Evolutionary conservation across 2,329 filamentous ascomycete species (phyloP).

Genomic region (Botrytis fragariae): DNA sequence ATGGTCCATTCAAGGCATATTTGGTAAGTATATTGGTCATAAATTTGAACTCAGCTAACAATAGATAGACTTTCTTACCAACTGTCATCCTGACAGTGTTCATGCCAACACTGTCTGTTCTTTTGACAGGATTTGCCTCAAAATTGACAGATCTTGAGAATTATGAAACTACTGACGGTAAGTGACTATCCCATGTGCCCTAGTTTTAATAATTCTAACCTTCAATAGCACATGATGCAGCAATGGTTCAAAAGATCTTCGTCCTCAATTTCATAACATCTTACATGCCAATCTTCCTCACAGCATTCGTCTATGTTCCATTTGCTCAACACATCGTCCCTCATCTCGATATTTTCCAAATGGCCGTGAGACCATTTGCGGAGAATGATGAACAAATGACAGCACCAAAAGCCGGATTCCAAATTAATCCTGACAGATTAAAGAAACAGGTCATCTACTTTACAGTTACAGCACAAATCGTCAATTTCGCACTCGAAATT

Average conservation of each 20-base stretch:
- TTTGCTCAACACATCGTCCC: conserved; percentile 83
- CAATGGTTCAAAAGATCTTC: conserved; percentile 89
- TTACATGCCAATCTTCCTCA: conserved; percentile 87
- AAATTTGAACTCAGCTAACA: conserved; percentile 20
- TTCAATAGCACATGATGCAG: conserved; percentile 66
- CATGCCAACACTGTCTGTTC: conserved; percentile 72
- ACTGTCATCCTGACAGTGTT: conserved; percentile 81
- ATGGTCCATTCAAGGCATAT: conserved; percentile 81
- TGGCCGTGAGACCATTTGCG: conserved; percentile 71
- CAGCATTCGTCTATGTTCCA: conserved; percentile 90
- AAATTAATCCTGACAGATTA: conserved; percentile 78
- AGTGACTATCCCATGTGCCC: conserved; percentile 14
- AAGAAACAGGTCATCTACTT: conserved; percentile 94
- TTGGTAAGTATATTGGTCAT: conserved; percentile 54
- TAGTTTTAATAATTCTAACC: conserved; percentile 27
- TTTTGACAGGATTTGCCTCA: conserved; percentile 75
- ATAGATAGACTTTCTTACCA: conserved; percentile 73
- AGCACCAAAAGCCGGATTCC: conserved; percentile 60
- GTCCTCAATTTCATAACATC: conserved; percentile 96
- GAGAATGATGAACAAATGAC: conserved; percentile 70
- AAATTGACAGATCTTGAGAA: conserved; percentile 82
- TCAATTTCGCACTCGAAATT: conserved; percentile 82
- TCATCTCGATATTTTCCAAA: conserved; percentile 77
- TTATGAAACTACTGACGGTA: conserved; percentile 78
- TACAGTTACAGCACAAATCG: conserved; percentile 87